Evolutionary conservation across 768 basidiomycete species (phyloP).

Genomic region (Pisolithus albus): DNA sequence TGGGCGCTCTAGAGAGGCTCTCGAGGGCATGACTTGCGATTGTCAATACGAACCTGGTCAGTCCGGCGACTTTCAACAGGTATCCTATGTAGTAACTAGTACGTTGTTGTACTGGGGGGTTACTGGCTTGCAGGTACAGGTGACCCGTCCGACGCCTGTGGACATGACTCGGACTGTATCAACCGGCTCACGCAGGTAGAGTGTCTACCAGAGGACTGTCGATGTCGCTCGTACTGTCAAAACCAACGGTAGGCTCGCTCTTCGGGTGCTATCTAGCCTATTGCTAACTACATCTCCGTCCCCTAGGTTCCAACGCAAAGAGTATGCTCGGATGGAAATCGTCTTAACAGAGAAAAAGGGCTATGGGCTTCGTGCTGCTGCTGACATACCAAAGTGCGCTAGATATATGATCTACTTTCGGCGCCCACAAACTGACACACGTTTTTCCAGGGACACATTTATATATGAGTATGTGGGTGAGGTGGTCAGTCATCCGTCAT

Average conservation of each 20-base stretch:
- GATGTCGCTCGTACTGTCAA: constrained; percentile 72
- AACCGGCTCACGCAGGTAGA: constrained; percentile 97
- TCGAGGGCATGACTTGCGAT: constrained; percentile 95
- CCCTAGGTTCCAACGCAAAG: constrained; percentile 74
- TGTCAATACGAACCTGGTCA: constrained; percentile 78
- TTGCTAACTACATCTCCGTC: not conserved
- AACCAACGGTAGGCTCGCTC: constrained; percentile 72
- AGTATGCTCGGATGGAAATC: constrained; percentile 84
- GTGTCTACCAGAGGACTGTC: constrained; percentile 86
- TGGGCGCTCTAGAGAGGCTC: constrained; percentile 80
- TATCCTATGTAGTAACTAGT: constrained; percentile 25
- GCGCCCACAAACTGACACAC: constrained; percentile 4
- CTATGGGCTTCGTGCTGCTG: constrained; percentile 79
- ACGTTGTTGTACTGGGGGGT: constrained; percentile 14
- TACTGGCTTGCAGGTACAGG: constrained; percentile 45
- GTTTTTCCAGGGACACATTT: constrained; percentile 64
- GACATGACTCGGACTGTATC: constrained; percentile 87
- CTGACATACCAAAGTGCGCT: constrained; percentile 57
- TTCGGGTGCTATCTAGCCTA: not conserved
- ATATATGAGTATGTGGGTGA: constrained; percentile 99
- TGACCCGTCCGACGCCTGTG: constrained; percentile 66
- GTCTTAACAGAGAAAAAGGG: constrained; percentile 95
- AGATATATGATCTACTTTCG: not conserved
- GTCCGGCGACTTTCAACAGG: constrained; percentile 29
- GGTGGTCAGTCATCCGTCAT: constrained; percentile 79